phyloP scores from a whole-genome alignment of 495 filamentous ascomycete genomes.

The Evansstolkia leycettana region DNA sequence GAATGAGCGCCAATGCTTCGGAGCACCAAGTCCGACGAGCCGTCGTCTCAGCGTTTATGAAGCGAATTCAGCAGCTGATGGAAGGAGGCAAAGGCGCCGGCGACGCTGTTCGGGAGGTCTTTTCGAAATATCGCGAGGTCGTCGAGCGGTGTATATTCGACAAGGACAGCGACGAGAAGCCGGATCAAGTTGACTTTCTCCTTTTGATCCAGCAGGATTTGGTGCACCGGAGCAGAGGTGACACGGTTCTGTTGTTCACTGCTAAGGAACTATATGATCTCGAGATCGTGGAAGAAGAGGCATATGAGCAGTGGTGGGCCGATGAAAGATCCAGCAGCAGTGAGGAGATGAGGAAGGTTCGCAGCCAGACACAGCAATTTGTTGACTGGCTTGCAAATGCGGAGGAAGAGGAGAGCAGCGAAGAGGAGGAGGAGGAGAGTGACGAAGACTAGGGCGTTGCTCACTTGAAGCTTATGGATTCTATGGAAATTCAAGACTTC shows the following conservation, averaged over 20 bases:
- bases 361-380: conserved; percentile 60
- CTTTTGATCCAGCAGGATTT: conserved; percentile 72
- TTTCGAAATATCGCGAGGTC: conserved; percentile 42
- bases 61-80: conserved; percentile 62
- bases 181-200: conserved; percentile 76
- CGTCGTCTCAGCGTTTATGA: conserved; percentile 73
- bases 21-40: conserved; percentile 79
- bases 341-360: conserved; percentile 57
- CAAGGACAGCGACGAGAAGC: conserved; percentile 41
- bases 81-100: conserved; percentile 44
- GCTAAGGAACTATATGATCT: conserved; percentile 71
- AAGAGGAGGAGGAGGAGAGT: conserved; percentile 37
- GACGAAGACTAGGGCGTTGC: conserved; percentile 8
- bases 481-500: too few species aligned
- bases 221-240: conserved; percentile 42
- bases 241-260: conserved; percentile 58
- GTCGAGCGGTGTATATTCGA: conserved; percentile 49
- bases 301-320: conserved; percentile 78
- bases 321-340: conserved; percentile 49
- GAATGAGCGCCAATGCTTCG: conserved; percentile 79
- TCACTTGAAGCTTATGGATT: too few species aligned
- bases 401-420: conserved; percentile 66
- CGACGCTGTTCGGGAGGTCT: conserved; percentile 53
- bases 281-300: conserved; percentile 84
- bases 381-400: conserved; percentile 80